Evolutionary conservation across 2,329 filamentous ascomycete species (phyloP), one percentile per base, ranked within the genome.

Genomic region (Tolypocladium cylindrosporum): DNA sequence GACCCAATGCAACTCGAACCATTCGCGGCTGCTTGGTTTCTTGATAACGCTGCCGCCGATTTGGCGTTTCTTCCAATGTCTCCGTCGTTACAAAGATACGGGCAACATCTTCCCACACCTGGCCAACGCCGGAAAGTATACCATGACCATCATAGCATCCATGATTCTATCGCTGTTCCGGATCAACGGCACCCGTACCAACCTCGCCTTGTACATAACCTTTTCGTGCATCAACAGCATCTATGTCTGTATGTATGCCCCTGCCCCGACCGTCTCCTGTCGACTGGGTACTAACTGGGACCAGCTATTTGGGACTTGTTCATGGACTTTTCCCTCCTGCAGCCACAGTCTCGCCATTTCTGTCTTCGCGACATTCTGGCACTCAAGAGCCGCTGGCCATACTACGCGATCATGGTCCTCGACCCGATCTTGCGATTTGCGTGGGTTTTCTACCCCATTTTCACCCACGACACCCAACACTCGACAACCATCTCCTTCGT

Each of bases 271-370:
- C 51, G 3, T 37, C 39, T 19, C 21, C 9, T 6, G 31, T 36
- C 4, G 48, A 13, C 4, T 16, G 10, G 31, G 16, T 7, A 7
- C 57, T 4, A 5, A n/a, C 19, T 2, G 0, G 10, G 4, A 43
- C 27, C 57, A 86, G 84, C 87, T 11, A 81, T 96, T 48, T 99
- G 94, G 94, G 94, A 99, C 69, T 75, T 99, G 1, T 85, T 91
- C 62, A 97, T 97, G 89, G 94, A 99, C 71, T 97, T 94, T 81
- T 94, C 89, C 59, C 79, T 97, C n/a, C 81, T 93, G 3, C 91
- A 97, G 65, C 80, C 88, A 0, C 84, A 87, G 57, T 83, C 89
- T 0, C 81, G 83, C 13, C 78, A 89, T 63, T 81, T 76, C 1
- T 79, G 86, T 54, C 81, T 97, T 13, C 87, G 94, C 8, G 84